Conservation (phyloP, 2,329 filamentous ascomycete genomes). For the Aspergillus bombycis region DNA sequence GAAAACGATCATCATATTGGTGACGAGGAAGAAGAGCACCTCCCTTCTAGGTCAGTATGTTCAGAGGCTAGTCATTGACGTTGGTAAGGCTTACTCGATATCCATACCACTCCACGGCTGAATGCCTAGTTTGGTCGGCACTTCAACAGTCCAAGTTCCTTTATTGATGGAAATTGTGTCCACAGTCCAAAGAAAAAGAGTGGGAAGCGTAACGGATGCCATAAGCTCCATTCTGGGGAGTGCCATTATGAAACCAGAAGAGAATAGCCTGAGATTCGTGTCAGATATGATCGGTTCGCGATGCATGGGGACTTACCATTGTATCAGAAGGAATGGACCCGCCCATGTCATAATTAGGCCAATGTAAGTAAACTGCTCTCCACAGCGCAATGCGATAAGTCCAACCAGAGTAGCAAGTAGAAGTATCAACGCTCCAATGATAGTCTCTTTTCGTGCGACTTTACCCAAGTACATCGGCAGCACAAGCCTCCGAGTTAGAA, state of each 20-base stretch:
- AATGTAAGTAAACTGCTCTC: constrained; percentile 61
- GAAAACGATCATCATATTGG: constrained; percentile 70
- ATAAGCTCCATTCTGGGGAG: constrained; percentile 62
- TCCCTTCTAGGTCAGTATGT: constrained; percentile 47
- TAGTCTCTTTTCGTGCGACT: constrained; percentile 26
- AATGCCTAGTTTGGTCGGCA: constrained; percentile 67
- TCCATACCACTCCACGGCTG: constrained; percentile 64
- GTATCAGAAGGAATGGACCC: constrained; percentile 64
- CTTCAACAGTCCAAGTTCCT: constrained; percentile 73
- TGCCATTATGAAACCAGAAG: constrained; percentile 55
- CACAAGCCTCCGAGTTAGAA: constrained; percentile 66
- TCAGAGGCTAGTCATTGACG: neutral
- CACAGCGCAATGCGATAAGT: constrained; percentile 49
- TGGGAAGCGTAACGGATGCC: constrained; percentile 65
- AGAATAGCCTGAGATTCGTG: neutral
- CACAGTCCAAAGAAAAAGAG: constrained; percentile 71
- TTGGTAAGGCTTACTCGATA: constrained; percentile 55
- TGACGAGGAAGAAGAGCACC: constrained; percentile 72
- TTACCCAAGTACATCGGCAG: constrained; percentile 57
- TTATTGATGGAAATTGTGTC: constrained; percentile 68
- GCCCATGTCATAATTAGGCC: constrained; percentile 73
- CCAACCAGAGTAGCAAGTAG: neutral
- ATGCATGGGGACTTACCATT: constrained; percentile 57
- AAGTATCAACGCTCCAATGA: constrained; percentile 2
- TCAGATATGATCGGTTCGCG: constrained; percentile 57